Base-by-base conservation (phyloP, 257 asterid species). In the Fraxinus americana region DNA sequence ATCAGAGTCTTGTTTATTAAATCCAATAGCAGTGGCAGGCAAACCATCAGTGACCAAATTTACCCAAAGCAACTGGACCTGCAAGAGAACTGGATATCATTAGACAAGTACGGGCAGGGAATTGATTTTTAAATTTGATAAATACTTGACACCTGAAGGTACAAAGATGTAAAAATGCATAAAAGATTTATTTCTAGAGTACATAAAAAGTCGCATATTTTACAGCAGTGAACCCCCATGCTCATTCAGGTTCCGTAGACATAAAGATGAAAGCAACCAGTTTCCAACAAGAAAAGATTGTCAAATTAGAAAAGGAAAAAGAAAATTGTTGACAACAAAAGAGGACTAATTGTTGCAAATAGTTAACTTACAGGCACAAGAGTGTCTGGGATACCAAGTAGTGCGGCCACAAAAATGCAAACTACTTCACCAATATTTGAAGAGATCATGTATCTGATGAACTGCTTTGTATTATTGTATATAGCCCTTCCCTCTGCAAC, bases 51-150 rank as follows among this genome's bases (percentile, higher is more conserved):
- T 96, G 67, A 96, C 99, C 88, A 96, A 87, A 87, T 96, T 96
- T 82, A 96, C 99, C 99, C 99, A 96, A 72, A 96, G 98, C 86
- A 96, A 86, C 85, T 96, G 99, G 88, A 96, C 98, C 99, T 96
- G 92, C 54, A 81, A 61, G 45, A 79, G 68, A 85, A 79, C 41
- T 82, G 81, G 71, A 72, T 73, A 50, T 65, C 77, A 65, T 67
- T 30, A 59, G 72, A 75, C 65, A 72, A 74, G 63, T 27, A 71
- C 63, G 68, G 75, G 16, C 19, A 25, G 6, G 41, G 67, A 59
- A 65, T 19, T 10, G 70, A 67, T 71, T 23, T 73, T 66, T 72
- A 32, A 21, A 72, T 43, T 38, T 43, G 69, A 74, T 25, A 65
- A 76, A 19, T 77, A 61, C 39, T 13, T 59, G 65, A 39, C 32